Evolutionary conservation across 768 basidiomycete genomes (phyloP).

Genomic region (Megacollybia marginata): DNA sequence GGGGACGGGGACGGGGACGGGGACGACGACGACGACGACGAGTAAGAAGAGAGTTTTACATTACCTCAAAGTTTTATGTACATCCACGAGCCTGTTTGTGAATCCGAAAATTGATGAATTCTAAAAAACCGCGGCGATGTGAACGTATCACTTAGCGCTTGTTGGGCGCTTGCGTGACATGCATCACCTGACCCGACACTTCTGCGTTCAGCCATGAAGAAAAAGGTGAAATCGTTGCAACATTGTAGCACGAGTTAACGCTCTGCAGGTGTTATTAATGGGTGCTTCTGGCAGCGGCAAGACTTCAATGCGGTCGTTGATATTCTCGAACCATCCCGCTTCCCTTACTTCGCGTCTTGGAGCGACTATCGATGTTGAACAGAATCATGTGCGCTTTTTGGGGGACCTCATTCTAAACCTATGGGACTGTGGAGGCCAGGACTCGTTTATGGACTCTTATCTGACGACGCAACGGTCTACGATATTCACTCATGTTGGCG

Average conservation of each 20-base stretch:
- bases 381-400: slow-evolving; percentile 94
- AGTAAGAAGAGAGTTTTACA: no score
- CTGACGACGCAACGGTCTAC: slow-evolving; percentile 87
- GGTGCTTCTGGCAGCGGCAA: slow-evolving; percentile 92
- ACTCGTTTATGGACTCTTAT: slow-evolving; percentile 97
- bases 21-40: no score
- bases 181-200: no score
- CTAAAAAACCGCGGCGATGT: no score
- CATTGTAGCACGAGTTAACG: slow-evolving; percentile 1
- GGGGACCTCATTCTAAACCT: slow-evolving; percentile 93
- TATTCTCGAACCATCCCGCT: slow-evolving; percentile 95
- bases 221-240: slow-evolving; percentile 38
- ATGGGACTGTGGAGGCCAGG: slow-evolving; percentile 99
- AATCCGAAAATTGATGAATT: no score
- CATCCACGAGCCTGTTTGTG: no score
- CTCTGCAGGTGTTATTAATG: slow-evolving; percentile 85
- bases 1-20: no score
- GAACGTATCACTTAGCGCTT: no score
- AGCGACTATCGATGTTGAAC: slow-evolving; percentile 96
- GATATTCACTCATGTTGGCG: slow-evolving; percentile 94
- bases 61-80: no score
- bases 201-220: slow-evolving; percentile 38
- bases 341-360: slow-evolving; percentile 86
- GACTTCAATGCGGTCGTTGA: slow-evolving; percentile 98
- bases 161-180: no score